Evolutionary conservation across 164 flowering plant species (phyloP).

Genomic region (Vitis rupestris): DNA sequence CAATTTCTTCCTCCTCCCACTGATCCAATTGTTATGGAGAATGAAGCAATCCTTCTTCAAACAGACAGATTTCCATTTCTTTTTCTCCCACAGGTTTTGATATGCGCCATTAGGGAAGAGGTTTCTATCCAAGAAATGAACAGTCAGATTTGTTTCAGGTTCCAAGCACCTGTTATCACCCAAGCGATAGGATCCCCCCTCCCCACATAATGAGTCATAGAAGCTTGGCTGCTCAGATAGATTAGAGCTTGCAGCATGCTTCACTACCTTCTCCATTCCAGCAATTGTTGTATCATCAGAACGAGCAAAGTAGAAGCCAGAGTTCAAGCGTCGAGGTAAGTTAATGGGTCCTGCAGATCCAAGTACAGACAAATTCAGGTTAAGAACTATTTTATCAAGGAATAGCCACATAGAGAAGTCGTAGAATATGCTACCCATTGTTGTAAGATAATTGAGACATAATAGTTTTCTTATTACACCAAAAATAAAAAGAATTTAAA

Average conservation of each 20-base stretch:
- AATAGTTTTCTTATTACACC: too few species aligned
- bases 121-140: constrained; percentile 76
- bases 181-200: constrained; percentile 64
- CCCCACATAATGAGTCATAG: constrained; percentile 88
- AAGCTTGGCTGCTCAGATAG: constrained; percentile 97
- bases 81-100: constrained; percentile 61
- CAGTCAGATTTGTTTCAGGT: constrained; percentile 73
- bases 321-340: constrained; percentile 83
- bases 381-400: not conserved
- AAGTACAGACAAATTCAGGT: not conserved
- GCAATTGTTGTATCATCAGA: constrained; percentile 66
- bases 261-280: constrained; percentile 86
- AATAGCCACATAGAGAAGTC: not conserved
- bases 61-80: constrained; percentile 57
- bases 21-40: constrained; percentile 93
- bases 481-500: too few species aligned
- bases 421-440: too few species aligned
- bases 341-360: constrained; percentile 75
- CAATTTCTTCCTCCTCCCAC: constrained; percentile 75
- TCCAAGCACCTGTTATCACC: constrained; percentile 72
- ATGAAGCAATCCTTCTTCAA: constrained; percentile 58
- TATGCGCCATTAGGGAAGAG: constrained; percentile 97
- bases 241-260: constrained; percentile 75
- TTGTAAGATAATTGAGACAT: too few species aligned
- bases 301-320: constrained; percentile 90